A percentile compares a stretch with the other conserved stretches of the same genome.
Conservation (phyloP, 2,329 filamentous ascomycete genomes). For the Penicillium frequentans region DNA sequence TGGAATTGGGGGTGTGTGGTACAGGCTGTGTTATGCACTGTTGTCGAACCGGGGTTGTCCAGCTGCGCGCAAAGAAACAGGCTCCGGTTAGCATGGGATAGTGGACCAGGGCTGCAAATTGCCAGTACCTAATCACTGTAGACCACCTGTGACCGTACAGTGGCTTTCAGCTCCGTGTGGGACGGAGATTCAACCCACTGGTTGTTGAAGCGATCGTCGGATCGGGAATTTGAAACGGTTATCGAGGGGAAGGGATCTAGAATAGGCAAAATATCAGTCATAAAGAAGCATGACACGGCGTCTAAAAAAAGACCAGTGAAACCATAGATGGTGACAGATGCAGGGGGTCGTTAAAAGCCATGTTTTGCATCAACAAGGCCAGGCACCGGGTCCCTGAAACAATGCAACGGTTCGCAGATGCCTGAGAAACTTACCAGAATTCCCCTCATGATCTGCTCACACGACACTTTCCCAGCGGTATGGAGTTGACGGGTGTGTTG, state of each 20-base stretch:
- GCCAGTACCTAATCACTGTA: slow-evolving; percentile 12
- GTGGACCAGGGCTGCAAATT: slow-evolving; percentile 8
- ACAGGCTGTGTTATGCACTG: neutral
- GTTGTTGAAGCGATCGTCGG: neutral
- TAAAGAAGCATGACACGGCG: slow-evolving; percentile 1
- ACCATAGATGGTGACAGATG: slow-evolving; percentile 20
- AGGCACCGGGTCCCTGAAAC: slow-evolving; percentile 5
- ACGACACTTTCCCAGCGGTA: neutral
- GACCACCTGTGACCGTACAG: slow-evolving; percentile 8
- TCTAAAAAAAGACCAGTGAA: slow-evolving; percentile 23
- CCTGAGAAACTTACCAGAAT: slow-evolving; percentile 12
- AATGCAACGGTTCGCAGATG: slow-evolving; percentile 10
- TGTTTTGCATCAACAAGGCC: slow-evolving; percentile 18
- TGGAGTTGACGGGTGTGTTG: slow-evolving; percentile 1
- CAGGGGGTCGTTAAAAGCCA: slow-evolving; percentile 18
- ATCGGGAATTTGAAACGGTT: neutral
- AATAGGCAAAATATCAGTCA: slow-evolving; percentile 13
- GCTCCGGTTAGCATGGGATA: slow-evolving; percentile 8
- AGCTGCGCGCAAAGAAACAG: neutral
- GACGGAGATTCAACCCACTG: neutral
- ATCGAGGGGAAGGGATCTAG: slow-evolving; percentile 16
- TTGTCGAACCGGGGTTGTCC: neutral
- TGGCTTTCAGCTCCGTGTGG: neutral
- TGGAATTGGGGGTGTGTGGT: neutral
- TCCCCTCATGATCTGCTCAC: slow-evolving; percentile 18